phyloP scores from a whole-genome alignment of 2,329 filamentous ascomycete genomes.

The Colletotrichum sp. region DNA sequence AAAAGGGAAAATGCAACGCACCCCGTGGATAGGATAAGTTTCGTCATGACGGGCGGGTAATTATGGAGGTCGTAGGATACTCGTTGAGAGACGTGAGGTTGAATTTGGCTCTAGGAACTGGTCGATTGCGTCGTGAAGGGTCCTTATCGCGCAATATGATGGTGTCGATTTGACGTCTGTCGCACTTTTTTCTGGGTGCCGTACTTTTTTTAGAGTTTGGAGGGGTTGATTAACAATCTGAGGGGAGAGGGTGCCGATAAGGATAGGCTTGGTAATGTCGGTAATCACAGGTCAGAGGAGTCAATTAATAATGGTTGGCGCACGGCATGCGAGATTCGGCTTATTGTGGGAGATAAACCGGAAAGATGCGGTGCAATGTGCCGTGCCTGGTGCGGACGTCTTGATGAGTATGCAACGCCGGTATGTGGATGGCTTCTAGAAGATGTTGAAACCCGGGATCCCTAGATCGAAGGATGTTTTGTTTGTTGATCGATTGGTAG shows the following conservation, averaged over 20 bases:
- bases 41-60: constrained; percentile 63
- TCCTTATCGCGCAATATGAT: constrained; percentile 11
- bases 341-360: neutral
- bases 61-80: neutral
- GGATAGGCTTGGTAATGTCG: neutral
- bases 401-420: neutral
- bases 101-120: neutral
- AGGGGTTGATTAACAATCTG: constrained; percentile 20
- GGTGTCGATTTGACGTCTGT: neutral
- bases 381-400: neutral
- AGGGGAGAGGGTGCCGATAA: constrained; percentile 4
- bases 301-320: constrained; percentile 12
- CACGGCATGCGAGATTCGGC: neutral
- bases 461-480: neutral
- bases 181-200: neutral
- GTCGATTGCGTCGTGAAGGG: neutral
- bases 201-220: neutral
- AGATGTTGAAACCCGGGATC: neutral
- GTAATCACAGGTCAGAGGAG: neutral
- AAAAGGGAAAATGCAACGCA: constrained; percentile 47
- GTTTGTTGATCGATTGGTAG: neutral
- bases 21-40: constrained; percentile 86
- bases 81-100: neutral
- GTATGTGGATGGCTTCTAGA: neutral
- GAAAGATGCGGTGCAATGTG: neutral